These are phyloP conservation scores for Priceomyces carsonii DNA, from an alignment of 805 yeast genomes.

Conservation along the genomic window DNA sequence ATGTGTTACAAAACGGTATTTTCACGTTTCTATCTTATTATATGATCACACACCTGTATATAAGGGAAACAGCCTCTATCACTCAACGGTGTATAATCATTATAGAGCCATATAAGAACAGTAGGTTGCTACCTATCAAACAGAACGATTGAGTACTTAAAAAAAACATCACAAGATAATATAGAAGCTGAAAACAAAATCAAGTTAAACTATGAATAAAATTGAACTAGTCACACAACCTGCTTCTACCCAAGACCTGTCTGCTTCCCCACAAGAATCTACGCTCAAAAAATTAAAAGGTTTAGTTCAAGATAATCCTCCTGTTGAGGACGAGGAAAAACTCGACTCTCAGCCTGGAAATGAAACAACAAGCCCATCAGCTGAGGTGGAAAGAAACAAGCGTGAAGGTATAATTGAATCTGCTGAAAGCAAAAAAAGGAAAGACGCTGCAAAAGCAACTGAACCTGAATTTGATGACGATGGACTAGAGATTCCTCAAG, in stretches of 20 bases:
- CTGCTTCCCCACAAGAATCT: slow-evolving; percentile 8
- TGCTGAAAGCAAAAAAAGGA: slow-evolving; percentile 3
- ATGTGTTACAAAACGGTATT: no score
- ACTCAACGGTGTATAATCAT: no score
- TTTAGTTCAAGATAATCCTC: slow-evolving; percentile 22
- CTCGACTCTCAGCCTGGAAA: background rate
- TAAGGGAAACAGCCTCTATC: no score
- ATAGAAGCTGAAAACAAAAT: no score
- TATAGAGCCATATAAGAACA: no score
- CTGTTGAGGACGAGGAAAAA: slow-evolving; percentile 6
- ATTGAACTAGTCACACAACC: slow-evolving; percentile 27
- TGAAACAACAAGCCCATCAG: background rate
- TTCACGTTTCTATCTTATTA: no score
- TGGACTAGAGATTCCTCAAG: slow-evolving; percentile 38
- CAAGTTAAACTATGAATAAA: slow-evolving; percentile 17
- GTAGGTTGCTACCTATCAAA: no score
- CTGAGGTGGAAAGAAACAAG: background rate
- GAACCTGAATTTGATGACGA: slow-evolving; percentile 25
- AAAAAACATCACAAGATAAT: no score
- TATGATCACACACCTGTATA: no score
- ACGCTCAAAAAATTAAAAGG: slow-evolving; percentile 26
- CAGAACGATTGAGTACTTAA: no score
- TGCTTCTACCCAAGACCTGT: slow-evolving; percentile 14
- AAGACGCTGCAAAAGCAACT: slow-evolving; percentile 5
- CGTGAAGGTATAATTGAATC: background rate